These are phyloP conservation scores for Bipolaris bicolor DNA, from an alignment of 2,329 filamentous ascomycete genomes.

Conservation along the genomic window DNA sequence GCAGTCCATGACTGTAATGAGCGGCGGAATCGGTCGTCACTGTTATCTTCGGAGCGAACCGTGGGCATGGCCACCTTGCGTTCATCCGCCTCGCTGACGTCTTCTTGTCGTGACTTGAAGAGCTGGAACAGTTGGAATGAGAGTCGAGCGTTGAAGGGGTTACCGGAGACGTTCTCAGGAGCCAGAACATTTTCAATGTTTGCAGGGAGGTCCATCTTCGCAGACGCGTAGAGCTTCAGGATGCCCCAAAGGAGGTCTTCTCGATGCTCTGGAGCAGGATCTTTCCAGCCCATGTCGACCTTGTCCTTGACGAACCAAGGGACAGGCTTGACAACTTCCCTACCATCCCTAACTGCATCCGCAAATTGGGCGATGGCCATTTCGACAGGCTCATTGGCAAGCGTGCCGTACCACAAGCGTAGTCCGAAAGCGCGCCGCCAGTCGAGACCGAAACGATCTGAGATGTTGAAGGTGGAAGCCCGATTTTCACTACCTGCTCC, in stretches of 20 bases:
- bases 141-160: conserved; percentile 75
- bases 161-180: conserved; percentile 77
- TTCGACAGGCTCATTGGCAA: conserved; percentile 70
- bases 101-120: conserved; percentile 45
- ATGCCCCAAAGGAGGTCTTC: conserved; percentile 89
- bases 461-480: conserved; percentile 78
- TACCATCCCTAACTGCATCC: conserved; percentile 72
- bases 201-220: conserved; percentile 52
- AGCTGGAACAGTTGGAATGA: conserved; percentile 82
- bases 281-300: conserved; percentile 65
- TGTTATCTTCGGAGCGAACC: conserved; percentile 25
- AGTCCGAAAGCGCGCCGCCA: conserved; percentile 95
- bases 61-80: conserved; percentile 44
- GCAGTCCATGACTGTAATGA: conserved; percentile 42
- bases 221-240: conserved; percentile 76
- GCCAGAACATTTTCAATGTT: conserved; percentile 72
- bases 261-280: conserved; percentile 62
- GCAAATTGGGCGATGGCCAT: conserved; percentile 75
- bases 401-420: conserved; percentile 84
- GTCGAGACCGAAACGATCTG: conserved; percentile 81
- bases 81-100: conserved; percentile 31
- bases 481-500: conserved; percentile 78
- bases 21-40: conserved; percentile 19
- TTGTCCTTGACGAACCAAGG: conserved; percentile 72
- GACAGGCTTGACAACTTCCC: conserved; percentile 71